Percentiles rank a stretch among this genome's conserved stretches.
Conservation (phyloP, 331 rosid species). For the Rhamnella rubrinervis region DNA sequence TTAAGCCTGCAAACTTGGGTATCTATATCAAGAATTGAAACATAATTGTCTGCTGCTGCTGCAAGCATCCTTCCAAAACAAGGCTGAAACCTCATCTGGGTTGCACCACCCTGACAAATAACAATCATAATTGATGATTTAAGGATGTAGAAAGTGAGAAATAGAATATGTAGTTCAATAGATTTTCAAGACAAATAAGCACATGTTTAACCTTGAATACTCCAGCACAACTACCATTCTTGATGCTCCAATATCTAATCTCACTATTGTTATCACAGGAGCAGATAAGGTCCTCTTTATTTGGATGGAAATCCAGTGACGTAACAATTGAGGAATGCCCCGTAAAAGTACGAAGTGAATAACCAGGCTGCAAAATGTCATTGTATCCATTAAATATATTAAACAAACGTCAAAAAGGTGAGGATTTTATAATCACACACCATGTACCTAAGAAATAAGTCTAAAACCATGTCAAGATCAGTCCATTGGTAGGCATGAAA, state of each 20-base stretch:
- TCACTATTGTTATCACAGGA: slow-evolving; percentile 65
- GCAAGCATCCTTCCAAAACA: slow-evolving; percentile 67
- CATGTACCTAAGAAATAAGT: too few relatives aligned
- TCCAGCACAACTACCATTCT: slow-evolving; percentile 64
- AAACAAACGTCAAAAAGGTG: background rate
- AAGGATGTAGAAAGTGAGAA: background rate
- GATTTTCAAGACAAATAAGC: slow-evolving; percentile 15
- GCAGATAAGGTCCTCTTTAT: slow-evolving; percentile 66
- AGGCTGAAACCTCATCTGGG: slow-evolving; percentile 82
- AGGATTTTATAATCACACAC: background rate
- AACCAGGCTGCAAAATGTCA: slow-evolving; percentile 56
- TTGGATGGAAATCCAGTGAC: slow-evolving; percentile 87
- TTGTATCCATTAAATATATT: background rate
- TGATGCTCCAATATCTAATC: slow-evolving; percentile 79
- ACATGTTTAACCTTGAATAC: slow-evolving; percentile 55
- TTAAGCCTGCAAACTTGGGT: slow-evolving; percentile 45
- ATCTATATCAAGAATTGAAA: slow-evolving; percentile 68
- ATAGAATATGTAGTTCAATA: background rate
- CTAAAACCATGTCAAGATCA: too few relatives aligned
- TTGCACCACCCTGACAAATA: slow-evolving; percentile 63
- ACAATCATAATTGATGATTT: too few relatives aligned
- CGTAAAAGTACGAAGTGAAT: slow-evolving; percentile 62
- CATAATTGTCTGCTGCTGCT: slow-evolving; percentile 52
- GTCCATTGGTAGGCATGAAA: too few relatives aligned
- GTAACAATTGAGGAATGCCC: slow-evolving; percentile 64